phyloP scores from a whole-genome alignment of 2,329 filamentous ascomycete genomes.

The Knoxdaviesia proteae region DNA sequence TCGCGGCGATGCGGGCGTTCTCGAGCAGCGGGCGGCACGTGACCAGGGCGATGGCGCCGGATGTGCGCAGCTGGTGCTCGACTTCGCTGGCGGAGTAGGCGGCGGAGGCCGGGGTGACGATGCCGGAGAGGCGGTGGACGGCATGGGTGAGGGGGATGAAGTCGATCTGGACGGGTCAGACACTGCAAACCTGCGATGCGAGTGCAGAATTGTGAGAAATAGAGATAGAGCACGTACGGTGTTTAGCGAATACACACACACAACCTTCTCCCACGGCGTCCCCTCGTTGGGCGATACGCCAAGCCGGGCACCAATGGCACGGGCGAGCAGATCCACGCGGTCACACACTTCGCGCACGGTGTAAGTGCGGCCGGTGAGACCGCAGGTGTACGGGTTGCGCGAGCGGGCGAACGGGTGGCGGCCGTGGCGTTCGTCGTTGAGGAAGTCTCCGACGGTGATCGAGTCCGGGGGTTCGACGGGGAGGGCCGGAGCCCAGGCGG shows the following conservation, averaged over 20 bases:
- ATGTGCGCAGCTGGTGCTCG: slow-evolving; percentile 50
- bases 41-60: slow-evolving; percentile 48
- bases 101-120: slow-evolving; percentile 56
- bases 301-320: slow-evolving; percentile 48
- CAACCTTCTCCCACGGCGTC: slow-evolving; percentile 63
- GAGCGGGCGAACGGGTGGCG: slow-evolving; percentile 42
- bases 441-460: slow-evolving; percentile 56
- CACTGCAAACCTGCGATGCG: neutral
- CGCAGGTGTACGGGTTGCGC: slow-evolving; percentile 55
- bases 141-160: slow-evolving; percentile 54
- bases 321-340: slow-evolving; percentile 45
- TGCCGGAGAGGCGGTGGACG: slow-evolving; percentile 52
- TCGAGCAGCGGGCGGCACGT: slow-evolving; percentile 48
- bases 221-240: slow-evolving; percentile 29
- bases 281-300: slow-evolving; percentile 50
- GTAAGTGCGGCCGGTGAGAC: slow-evolving; percentile 48
- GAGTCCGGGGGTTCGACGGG: slow-evolving; percentile 50
- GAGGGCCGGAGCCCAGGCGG: slow-evolving; percentile 38
- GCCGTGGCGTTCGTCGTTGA: slow-evolving; percentile 52
- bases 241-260: slow-evolving; percentile 60
- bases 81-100: slow-evolving; percentile 51
- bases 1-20: slow-evolving; percentile 42
- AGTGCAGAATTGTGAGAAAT: neutral
- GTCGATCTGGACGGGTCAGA: slow-evolving; percentile 34
- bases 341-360: slow-evolving; percentile 40